Conservation (phyloP, 2,329 filamentous ascomycete species). For the Cladophialophora immunda region DNA sequence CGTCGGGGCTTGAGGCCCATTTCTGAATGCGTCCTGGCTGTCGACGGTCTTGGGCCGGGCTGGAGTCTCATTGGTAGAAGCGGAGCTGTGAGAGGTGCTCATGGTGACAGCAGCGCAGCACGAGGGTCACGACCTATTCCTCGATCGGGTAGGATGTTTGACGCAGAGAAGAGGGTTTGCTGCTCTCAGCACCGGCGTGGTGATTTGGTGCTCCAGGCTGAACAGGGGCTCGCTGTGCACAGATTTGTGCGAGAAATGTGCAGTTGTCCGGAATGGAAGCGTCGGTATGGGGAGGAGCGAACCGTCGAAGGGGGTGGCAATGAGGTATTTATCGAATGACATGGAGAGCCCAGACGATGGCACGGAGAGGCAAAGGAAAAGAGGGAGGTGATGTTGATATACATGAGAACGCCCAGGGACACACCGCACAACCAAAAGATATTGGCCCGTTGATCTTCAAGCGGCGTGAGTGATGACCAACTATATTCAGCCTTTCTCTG, state of each 20-base stretch:
- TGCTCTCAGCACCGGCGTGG: too few relatives aligned
- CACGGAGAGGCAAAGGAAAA: neutral
- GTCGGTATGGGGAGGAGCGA: neutral
- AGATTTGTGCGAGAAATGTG: neutral
- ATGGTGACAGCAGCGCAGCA: neutral
- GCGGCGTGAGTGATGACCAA: neutral
- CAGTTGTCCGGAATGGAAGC: neutral
- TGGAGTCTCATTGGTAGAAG: slow-evolving; percentile 1
- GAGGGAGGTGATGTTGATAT: neutral
- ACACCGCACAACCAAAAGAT: neutral
- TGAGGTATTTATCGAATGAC: neutral
- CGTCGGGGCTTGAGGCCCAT: neutral
- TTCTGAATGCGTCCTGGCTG: neutral
- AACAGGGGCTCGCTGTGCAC: neutral
- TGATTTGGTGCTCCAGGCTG: neutral
- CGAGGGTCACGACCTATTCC: neutral
- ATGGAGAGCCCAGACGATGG: neutral
- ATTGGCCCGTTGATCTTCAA: neutral
- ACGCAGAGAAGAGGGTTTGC: neutral
- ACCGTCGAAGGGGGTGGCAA: neutral
- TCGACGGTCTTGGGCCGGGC: slow-evolving; percentile 6
- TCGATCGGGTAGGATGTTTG: neutral
- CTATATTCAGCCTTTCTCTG: neutral
- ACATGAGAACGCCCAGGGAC: neutral
- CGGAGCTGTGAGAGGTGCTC: slow-evolving; percentile 10